Percentiles rank a stretch among this genome's conserved stretches.
phyloP scores from a whole-genome alignment of 2,329 filamentous ascomycete genomes.

The Graphilbum fragrans region DNA sequence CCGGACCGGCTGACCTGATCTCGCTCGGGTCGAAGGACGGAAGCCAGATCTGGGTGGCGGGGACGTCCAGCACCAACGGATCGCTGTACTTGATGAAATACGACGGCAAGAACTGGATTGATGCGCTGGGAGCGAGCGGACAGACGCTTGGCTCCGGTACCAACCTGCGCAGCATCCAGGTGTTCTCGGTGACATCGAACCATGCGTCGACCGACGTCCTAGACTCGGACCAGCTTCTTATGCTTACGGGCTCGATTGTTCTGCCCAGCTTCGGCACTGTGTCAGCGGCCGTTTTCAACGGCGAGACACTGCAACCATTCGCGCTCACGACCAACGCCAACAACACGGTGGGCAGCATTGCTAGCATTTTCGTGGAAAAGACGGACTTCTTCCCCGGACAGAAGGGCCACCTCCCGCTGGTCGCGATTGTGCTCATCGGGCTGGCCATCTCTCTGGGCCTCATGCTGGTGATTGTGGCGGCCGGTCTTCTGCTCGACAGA shows the following conservation, averaged over 20 bases:
- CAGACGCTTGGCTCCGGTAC: conserved; percentile 53
- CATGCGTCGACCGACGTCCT: conserved; percentile 57
- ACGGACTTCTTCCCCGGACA: conserved; percentile 55
- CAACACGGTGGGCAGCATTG: conserved; percentile 59
- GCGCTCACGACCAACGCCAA: conserved; percentile 60
- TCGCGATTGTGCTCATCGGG: conserved; percentile 69
- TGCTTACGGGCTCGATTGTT: conserved; percentile 74
- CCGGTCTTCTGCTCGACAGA: conserved; percentile 64
- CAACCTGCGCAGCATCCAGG: conserved; percentile 65
- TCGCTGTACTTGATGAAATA: conserved; percentile 74
- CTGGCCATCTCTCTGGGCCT: conserved; percentile 67
- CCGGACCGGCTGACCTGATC: conserved; percentile 69
- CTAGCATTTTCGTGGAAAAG: conserved; percentile 73
- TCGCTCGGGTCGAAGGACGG: conserved; percentile 60
- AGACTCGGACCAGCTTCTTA: conserved; percentile 54
- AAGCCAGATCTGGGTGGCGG: conserved; percentile 71
- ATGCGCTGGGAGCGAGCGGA: conserved; percentile 36
- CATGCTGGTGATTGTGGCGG: conserved; percentile 65
- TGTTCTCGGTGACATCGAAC: conserved; percentile 57
- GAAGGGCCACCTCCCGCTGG: conserved; percentile 51
- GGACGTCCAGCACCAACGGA: conserved; percentile 48
- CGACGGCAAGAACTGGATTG: conserved; percentile 55
- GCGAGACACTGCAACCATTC: conserved; percentile 66
- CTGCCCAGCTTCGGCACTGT: conserved; percentile 67
- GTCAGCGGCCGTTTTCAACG: conserved; percentile 81